Percentiles rank a stretch among this genome's conserved stretches.
phyloP scores from a whole-genome alignment of 768 basidiomycete genomes.

The Clitopilus passeckerianus region DNA sequence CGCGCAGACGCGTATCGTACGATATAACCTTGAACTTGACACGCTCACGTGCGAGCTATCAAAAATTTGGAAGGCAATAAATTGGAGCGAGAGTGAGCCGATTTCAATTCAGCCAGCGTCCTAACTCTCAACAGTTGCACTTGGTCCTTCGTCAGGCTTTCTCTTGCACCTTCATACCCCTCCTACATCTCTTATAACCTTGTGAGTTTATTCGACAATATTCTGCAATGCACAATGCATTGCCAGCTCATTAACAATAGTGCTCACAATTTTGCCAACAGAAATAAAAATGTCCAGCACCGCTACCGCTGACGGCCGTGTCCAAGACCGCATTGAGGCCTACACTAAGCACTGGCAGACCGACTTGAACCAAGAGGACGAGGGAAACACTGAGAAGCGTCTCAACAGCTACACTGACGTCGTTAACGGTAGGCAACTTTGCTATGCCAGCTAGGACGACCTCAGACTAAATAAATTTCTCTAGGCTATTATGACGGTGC shows the following conservation, averaged over 20 bases:
- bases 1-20: background rate
- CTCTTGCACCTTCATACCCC: background rate
- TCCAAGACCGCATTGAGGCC: constrained; percentile 65
- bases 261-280: background rate
- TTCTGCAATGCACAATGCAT: background rate
- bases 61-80: background rate
- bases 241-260: background rate
- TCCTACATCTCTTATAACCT: background rate
- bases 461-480: background rate
- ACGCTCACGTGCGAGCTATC: background rate
- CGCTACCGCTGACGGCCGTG: constrained; percentile 49
- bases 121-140: background rate
- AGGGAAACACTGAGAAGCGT: constrained; percentile 64
- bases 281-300: constrained; percentile 10
- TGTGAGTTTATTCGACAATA: background rate
- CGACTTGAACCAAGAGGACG: constrained; percentile 65
- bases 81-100: background rate
- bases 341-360: constrained; percentile 94
- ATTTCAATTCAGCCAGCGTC: background rate
- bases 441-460: background rate
- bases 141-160: background rate
- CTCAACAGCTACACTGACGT: constrained; percentile 86
- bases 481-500: constrained; percentile 96
- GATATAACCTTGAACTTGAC: background rate
- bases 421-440: constrained; percentile 64